phyloP scores from a whole-genome alignment of 2,329 filamentous ascomycete genomes.

The Tolypocladium paradoxum region DNA sequence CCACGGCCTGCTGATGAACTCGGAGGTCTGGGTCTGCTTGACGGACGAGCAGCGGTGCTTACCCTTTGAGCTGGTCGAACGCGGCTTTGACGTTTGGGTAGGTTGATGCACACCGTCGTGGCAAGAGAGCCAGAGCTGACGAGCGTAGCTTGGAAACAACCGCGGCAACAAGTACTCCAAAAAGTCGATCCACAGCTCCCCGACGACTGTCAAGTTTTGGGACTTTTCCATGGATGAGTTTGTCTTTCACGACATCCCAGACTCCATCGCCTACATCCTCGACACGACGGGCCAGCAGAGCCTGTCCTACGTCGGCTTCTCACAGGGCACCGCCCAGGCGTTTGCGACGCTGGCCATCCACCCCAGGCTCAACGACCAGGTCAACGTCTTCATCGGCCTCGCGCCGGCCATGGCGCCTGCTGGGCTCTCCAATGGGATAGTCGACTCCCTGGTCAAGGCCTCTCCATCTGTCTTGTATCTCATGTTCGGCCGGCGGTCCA shows the following conservation, averaged over 20 bases:
- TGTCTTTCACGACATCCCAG: slow-evolving; percentile 92
- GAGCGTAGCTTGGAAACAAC: slow-evolving; percentile 77
- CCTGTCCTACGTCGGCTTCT: slow-evolving; percentile 93
- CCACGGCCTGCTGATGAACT: slow-evolving; percentile 96
- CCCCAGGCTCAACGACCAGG: slow-evolving; percentile 79
- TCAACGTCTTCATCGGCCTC: slow-evolving; percentile 92
- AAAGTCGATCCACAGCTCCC: slow-evolving; percentile 70
- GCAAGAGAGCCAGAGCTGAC: slow-evolving; percentile 10
- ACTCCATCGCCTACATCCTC: slow-evolving; percentile 87
- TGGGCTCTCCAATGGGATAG: slow-evolving; percentile 78
- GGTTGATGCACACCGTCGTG: slow-evolving; percentile 11
- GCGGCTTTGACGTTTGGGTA: slow-evolving; percentile 92
- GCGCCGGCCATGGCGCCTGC: slow-evolving; percentile 95
- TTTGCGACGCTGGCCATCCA: slow-evolving; percentile 91
- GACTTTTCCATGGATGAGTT: slow-evolving; percentile 98
- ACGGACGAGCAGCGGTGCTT: slow-evolving; percentile 79
- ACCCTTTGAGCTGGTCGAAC: slow-evolving; percentile 79
- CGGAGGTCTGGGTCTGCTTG: slow-evolving; percentile 92
- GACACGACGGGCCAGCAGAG: slow-evolving; percentile 72
- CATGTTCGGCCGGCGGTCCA: slow-evolving; percentile 82
- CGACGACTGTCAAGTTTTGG: slow-evolving; percentile 75
- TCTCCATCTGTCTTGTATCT: slow-evolving; percentile 88
- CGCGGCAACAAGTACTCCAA: slow-evolving; percentile 99
- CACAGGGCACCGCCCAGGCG: slow-evolving; percentile 91
- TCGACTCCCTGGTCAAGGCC: slow-evolving; percentile 86